Evolutionary conservation across 2,329 filamentous ascomycete genomes (phyloP).

Genomic region (Phialophora verrucosa): DNA sequence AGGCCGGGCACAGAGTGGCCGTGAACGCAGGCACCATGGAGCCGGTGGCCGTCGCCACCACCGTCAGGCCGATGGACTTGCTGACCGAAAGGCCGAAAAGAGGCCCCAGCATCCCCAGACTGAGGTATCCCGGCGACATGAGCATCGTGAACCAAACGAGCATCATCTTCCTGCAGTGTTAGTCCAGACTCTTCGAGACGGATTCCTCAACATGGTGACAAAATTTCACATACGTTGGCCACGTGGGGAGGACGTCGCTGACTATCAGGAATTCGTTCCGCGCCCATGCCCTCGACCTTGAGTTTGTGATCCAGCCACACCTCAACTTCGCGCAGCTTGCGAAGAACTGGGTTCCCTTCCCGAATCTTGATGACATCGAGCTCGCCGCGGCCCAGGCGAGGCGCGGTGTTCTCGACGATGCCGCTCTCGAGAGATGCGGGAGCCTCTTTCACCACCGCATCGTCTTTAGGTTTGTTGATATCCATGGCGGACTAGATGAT

Average conservation of each 20-base stretch:
- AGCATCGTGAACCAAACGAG: conserved; percentile 40
- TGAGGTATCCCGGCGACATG: conserved; percentile 32
- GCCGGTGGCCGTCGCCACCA: conserved; percentile 34
- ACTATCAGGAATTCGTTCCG: conserved; percentile 21
- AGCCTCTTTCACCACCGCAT: not conserved
- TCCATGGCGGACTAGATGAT: conserved; percentile 2
- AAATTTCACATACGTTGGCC: conserved; percentile 12
- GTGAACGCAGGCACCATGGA: conserved; percentile 24
- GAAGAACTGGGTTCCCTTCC: conserved; percentile 12
- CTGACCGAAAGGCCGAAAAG: conserved; percentile 38
- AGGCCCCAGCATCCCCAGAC: conserved; percentile 38
- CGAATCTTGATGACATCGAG: conserved; percentile 20
- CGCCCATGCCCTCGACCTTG: conserved; percentile 19
- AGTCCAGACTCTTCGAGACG: not conserved
- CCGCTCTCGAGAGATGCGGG: conserved; percentile 15
- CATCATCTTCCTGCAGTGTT: conserved; percentile 25
- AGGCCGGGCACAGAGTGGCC: conserved; percentile 18
- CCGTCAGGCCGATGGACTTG: conserved; percentile 30
- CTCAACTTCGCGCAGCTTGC: conserved; percentile 12
- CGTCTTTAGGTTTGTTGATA: conserved; percentile 2
- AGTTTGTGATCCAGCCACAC: conserved; percentile 22
- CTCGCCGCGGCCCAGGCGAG: conserved; percentile 16
- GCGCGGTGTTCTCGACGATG: not conserved
- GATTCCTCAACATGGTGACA: not conserved
- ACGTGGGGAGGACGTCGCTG: conserved; percentile 17